phyloP scores from a whole-genome alignment of 768 basidiomycete species.

The Porpolomopsis calyptriformis region DNA sequence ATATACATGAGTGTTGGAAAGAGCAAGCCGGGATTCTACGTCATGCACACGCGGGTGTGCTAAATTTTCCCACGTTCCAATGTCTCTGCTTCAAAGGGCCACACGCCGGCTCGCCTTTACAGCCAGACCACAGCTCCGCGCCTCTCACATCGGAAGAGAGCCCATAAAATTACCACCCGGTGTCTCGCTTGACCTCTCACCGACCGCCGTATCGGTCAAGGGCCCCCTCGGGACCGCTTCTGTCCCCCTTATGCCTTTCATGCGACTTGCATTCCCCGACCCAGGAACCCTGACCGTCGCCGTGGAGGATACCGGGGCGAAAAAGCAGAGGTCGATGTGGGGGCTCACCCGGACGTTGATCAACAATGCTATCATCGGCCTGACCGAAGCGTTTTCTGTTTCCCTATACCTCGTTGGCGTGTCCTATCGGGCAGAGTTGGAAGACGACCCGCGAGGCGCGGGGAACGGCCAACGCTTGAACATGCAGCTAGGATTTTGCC shows the following conservation, averaged over 20 bases:
- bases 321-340: slow-evolving; percentile 85
- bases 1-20: slow-evolving; percentile 10
- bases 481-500: slow-evolving; percentile 90
- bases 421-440: slow-evolving; percentile 82
- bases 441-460: slow-evolving; percentile 64
- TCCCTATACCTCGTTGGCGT: slow-evolving; percentile 89
- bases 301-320: slow-evolving; percentile 57
- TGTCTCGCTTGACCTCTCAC: slow-evolving; percentile 32
- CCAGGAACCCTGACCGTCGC: slow-evolving; percentile 31
- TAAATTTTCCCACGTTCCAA: neutral
- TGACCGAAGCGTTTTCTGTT: slow-evolving; percentile 78
- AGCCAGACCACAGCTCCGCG: slow-evolving; percentile 36
- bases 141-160: slow-evolving; percentile 56
- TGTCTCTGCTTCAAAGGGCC: slow-evolving; percentile 22
- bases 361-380: slow-evolving; percentile 80
- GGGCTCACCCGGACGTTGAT: slow-evolving; percentile 89
- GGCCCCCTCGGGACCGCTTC: slow-evolving; percentile 39
- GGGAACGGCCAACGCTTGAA: slow-evolving; percentile 61
- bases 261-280: slow-evolving; percentile 33
- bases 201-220: slow-evolving; percentile 30
- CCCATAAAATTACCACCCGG: slow-evolving; percentile 39
- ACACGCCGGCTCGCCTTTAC: slow-evolving; percentile 42
- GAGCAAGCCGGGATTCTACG: no score
- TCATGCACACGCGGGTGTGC: no score
- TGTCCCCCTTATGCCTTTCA: slow-evolving; percentile 36